phyloP scores from a whole-genome alignment of 306 rosid genomes.

The Acacia confusa region DNA sequence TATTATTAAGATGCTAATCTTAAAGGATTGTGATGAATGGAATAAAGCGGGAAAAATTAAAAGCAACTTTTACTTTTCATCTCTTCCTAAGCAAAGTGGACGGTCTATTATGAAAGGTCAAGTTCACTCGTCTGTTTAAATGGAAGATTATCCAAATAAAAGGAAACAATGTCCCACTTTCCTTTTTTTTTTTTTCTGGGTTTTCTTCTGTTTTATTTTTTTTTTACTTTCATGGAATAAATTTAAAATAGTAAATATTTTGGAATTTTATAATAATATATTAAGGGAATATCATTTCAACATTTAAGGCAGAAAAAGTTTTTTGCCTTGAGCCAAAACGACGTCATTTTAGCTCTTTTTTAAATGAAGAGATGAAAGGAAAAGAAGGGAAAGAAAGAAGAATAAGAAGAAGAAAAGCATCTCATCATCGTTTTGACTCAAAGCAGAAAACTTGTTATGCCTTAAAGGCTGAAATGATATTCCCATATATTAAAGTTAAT shows the following conservation, averaged over 20 bases:
- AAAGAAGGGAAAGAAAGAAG: too few species aligned
- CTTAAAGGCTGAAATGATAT: too few species aligned
- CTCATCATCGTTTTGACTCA: too few species aligned
- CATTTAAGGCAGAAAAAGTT: too few species aligned
- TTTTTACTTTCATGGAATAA: not conserved
- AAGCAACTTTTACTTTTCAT: not conserved
- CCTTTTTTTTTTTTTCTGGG: not conserved
- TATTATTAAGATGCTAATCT: not conserved
- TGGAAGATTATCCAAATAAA: not conserved
- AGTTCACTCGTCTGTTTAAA: not conserved
- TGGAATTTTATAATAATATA: not conserved
- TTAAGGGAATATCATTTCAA: too few species aligned
- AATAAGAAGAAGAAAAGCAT: too few species aligned
- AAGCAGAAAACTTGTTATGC: too few species aligned
- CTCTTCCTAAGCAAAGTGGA: not conserved
- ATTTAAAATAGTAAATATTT: not conserved
- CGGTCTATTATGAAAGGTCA: not conserved
- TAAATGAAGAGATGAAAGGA: too few species aligned
- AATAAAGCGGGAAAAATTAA: not conserved
- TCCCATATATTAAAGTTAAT: not conserved
- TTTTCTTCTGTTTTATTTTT: not conserved
- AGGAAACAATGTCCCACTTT: not conserved
- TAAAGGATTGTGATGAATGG: not conserved
- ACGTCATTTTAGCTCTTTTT: too few species aligned
- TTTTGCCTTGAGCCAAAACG: too few species aligned